Evolutionary conservation across 345 rosid species (phyloP).

Genomic region (Hibiscus tridactylites): DNA sequence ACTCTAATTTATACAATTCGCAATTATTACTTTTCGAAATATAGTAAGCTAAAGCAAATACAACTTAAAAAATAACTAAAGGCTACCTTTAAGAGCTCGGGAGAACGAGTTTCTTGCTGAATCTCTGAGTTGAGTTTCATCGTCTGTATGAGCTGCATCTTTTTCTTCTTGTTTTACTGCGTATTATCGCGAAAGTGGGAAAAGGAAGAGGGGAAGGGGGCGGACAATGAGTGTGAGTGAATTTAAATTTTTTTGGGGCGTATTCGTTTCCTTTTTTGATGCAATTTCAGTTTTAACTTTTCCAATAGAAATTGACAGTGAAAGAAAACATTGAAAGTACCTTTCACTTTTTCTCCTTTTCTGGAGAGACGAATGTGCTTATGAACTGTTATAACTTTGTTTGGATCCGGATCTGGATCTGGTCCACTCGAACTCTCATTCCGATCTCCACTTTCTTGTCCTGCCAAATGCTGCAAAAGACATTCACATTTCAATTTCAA

Average conservation of each 20-base stretch:
- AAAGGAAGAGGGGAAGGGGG: not conserved
- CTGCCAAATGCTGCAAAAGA: constrained; percentile 51
- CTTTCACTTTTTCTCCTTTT: constrained; percentile 58
- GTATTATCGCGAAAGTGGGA: constrained; percentile 18
- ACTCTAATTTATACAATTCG: constrained; percentile 30
- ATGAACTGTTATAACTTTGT: constrained; percentile 38
- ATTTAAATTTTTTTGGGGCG: constrained; percentile 12
- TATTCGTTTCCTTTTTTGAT: constrained; percentile 12
- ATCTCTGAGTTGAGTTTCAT: constrained; percentile 39
- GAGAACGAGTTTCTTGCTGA: constrained; percentile 88
- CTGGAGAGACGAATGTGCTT: constrained; percentile 44
- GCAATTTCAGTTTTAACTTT: constrained; percentile 13
- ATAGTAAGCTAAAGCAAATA: not conserved
- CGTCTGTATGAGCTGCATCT: constrained; percentile 28
- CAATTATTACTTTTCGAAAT: not conserved
- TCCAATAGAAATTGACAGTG: constrained; percentile 3
- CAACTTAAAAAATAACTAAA: not conserved
- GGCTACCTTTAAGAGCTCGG: constrained; percentile 69
- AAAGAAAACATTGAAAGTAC: constrained; percentile 21
- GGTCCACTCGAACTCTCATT: constrained; percentile 53
- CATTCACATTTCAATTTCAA: constrained; percentile 10
- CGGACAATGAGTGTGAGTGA: constrained; percentile 3
- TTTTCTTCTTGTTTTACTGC: constrained; percentile 51
- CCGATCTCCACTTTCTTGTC: constrained; percentile 43
- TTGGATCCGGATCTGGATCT: constrained; percentile 61